A percentile compares a stretch with the other conserved stretches of the same genome.
phyloP scores from a whole-genome alignment of 2,329 filamentous ascomycete genomes.

The Metarhizium humberi region DNA sequence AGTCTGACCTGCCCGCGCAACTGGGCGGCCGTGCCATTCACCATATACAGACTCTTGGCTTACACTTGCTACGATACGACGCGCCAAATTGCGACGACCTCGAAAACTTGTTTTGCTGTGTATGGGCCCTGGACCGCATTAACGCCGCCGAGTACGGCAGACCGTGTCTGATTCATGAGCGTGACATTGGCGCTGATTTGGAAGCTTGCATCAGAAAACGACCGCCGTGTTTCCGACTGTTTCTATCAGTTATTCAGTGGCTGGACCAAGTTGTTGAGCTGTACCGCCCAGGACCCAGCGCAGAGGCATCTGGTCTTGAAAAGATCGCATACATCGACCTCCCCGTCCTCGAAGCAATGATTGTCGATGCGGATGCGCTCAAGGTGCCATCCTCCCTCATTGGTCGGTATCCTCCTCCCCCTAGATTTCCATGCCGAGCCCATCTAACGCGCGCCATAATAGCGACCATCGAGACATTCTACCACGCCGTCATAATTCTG shows the following conservation, averaged over 20 bases:
- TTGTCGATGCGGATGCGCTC: constrained; percentile 42
- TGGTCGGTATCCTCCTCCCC: constrained; percentile 25
- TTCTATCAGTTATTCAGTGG: constrained; percentile 43
- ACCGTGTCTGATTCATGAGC: constrained; percentile 49
- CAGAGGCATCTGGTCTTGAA: constrained; percentile 28
- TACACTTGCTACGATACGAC: constrained; percentile 39
- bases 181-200: constrained; percentile 46
- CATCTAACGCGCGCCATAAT: not conserved
- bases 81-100: constrained; percentile 30
- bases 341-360: constrained; percentile 48
- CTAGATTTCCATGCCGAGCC: not conserved
- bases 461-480: constrained; percentile 54
- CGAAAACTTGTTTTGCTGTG: constrained; percentile 44
- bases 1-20: constrained; percentile 45
- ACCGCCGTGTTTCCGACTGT: constrained; percentile 45
- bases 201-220: constrained; percentile 41
- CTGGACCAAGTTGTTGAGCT: constrained; percentile 51
- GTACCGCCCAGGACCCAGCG: constrained; percentile 44
- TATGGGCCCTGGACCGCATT: constrained; percentile 53
- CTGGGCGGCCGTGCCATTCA: constrained; percentile 45
- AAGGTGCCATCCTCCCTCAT: constrained; percentile 39
- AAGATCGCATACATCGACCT: constrained; percentile 41
- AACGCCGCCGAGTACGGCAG: constrained; percentile 51
- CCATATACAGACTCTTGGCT: constrained; percentile 44
- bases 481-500: constrained; percentile 54